These are phyloP conservation scores for Diddensiella transvaalensis DNA, from an alignment of 805 yeast species.

Conservation along the genomic window DNA sequence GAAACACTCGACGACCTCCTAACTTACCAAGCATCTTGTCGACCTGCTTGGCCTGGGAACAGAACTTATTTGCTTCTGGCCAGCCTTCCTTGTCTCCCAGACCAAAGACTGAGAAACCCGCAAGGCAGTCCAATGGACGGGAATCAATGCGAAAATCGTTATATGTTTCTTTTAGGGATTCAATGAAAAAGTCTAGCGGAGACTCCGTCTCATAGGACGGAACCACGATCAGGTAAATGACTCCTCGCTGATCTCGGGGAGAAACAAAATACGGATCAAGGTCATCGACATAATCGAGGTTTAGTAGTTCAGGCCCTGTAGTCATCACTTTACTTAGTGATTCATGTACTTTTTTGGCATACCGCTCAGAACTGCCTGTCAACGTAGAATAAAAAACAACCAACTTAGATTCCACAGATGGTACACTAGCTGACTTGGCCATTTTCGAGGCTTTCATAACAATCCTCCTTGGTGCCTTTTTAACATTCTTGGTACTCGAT, in stretches of 20 bases:
- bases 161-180: conserved; percentile 72
- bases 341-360: conserved; percentile 52
- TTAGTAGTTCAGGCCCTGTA: conserved; percentile 51
- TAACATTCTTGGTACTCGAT: conserved; percentile 2
- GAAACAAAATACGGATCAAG: conserved; percentile 75
- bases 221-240: conserved; percentile 64
- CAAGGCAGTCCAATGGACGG: conserved; percentile 61
- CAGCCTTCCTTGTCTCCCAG: conserved; percentile 85
- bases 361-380: conserved; percentile 75
- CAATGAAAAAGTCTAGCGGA: conserved; percentile 83
- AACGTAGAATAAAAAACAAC: conserved; percentile 77
- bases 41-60: conserved; percentile 76
- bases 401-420: conserved; percentile 48
- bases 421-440: conserved; percentile 2
- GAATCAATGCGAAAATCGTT: conserved; percentile 85
- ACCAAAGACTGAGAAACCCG: conserved; percentile 84
- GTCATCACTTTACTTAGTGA: conserved; percentile 30
- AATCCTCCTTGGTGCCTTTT: conserved; percentile 19
- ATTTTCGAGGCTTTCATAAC: conserved; percentile 10
- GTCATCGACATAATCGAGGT: conserved; percentile 80
- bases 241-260: conserved; percentile 42
- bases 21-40: conserved; percentile 74
- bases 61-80: conserved; percentile 63
- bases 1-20: conserved; percentile 83
- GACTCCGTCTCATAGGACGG: conserved; percentile 94